These are phyloP conservation scores for Flaveria trinervia DNA, from an alignment of 129 eudicot genomes.

Conservation along the genomic window DNA sequence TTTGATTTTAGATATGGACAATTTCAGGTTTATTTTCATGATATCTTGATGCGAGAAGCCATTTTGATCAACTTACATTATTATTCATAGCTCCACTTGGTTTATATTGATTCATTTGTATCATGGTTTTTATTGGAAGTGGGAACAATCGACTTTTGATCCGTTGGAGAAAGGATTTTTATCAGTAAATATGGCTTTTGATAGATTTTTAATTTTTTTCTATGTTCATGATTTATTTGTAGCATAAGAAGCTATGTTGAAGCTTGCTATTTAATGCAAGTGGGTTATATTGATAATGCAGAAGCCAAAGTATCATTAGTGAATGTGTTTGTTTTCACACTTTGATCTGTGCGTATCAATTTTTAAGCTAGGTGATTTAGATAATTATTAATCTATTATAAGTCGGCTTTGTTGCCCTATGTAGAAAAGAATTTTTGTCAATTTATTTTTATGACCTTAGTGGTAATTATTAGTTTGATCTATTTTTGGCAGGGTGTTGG, in stretches of 20 bases:
- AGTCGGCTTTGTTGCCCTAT: conserved; percentile 29
- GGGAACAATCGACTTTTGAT: not conserved
- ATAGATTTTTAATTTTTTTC: not conserved
- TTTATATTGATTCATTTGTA: not conserved
- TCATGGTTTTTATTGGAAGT: conserved; percentile 3
- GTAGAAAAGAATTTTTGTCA: conserved; percentile 21
- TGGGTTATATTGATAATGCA: not conserved
- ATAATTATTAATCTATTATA: conserved; percentile 15
- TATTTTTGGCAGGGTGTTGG: conserved; percentile 80
- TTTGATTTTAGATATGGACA: conserved; percentile 11
- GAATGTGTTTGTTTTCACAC: conserved; percentile 13
- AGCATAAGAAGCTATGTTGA: conserved; percentile 12
- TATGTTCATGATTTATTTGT: not conserved
- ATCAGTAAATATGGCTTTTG: not conserved
- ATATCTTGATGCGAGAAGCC: conserved; percentile 15
- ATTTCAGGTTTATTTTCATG: conserved; percentile 12
- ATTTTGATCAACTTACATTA: not conserved
- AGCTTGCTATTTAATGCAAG: not conserved
- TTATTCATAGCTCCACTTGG: not conserved
- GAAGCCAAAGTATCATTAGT: conserved; percentile 7
- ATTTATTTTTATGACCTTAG: conserved; percentile 21
- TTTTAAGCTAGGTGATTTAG: conserved; percentile 28
- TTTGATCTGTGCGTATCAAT: conserved; percentile 24
- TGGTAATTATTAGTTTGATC: conserved; percentile 31
- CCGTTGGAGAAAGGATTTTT: not conserved